Evolutionary conservation across 192 early-diverging fungal genomes (phyloP).

Genomic region (Mortierella hygrophila): DNA sequence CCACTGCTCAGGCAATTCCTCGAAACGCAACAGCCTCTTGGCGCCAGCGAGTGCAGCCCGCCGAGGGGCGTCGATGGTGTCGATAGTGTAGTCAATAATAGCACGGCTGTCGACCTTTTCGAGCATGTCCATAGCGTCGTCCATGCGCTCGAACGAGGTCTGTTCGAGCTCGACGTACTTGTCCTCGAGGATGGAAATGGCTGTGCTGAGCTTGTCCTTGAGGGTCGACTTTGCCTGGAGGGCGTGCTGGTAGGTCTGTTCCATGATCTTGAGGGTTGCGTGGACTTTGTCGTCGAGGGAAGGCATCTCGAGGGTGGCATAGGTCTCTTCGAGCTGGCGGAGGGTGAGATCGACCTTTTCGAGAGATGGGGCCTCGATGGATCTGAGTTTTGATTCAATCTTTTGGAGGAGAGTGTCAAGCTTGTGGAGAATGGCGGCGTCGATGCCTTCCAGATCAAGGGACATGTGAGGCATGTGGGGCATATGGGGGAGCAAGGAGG

Average conservation of each 20-base stretch:
- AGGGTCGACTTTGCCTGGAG: constrained; percentile 45
- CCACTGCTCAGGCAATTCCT: constrained; percentile 73
- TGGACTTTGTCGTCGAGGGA: constrained; percentile 46
- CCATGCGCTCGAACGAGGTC: constrained; percentile 59
- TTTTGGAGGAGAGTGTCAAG: constrained; percentile 45
- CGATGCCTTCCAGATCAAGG: constrained; percentile 48
- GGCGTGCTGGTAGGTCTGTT: constrained; percentile 42
- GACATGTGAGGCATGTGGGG: constrained; percentile 10
- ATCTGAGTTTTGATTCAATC: constrained; percentile 47
- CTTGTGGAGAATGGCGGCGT: constrained; percentile 47
- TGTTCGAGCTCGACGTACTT: constrained; percentile 57
- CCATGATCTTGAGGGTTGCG: constrained; percentile 40
- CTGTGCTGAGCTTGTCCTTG: constrained; percentile 41
- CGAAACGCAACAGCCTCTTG: constrained; percentile 65
- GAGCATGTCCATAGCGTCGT: constrained; percentile 67
- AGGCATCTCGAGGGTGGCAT: constrained; percentile 56
- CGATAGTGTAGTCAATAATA: constrained; percentile 60
- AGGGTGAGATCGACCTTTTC: constrained; percentile 59
- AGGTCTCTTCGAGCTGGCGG: constrained; percentile 60
- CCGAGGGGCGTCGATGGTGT: constrained; percentile 63
- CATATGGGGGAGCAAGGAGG: constrained; percentile 34
- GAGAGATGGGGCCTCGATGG: constrained; percentile 49
- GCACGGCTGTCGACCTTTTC: constrained; percentile 63
- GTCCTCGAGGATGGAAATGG: constrained; percentile 48
- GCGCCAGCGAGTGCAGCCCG: constrained; percentile 65